Evolutionary conservation across 305 asterid genomes (phyloP).

Genomic region (Solanum aculeatissimum): DNA sequence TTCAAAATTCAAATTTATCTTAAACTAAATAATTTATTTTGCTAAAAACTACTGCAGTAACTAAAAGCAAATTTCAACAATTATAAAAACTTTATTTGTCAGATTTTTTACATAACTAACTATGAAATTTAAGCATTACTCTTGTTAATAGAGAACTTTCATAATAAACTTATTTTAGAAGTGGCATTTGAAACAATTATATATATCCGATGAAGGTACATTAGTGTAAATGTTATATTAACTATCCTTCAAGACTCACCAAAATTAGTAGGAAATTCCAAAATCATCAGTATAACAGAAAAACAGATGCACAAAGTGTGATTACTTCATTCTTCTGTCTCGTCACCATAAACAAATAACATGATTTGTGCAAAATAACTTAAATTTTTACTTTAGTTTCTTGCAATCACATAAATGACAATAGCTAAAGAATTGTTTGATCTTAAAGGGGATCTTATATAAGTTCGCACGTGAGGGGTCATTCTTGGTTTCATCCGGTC

Average conservation of each 20-base stretch:
- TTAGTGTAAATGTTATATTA: not conserved
- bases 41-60: too few species aligned
- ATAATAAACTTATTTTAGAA: not conserved
- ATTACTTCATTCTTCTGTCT: not conserved
- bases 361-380: not conserved
- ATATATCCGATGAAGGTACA: not conserved
- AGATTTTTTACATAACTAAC: not conserved
- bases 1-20: too few species aligned
- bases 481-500: not conserved
- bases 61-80: too few species aligned
- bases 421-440: not conserved
- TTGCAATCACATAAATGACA: not conserved
- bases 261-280: not conserved
- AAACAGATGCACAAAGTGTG: not conserved
- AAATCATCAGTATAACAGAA: not conserved
- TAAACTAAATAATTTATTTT: too few species aligned
- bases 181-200: not conserved
- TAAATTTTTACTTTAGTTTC: not conserved
- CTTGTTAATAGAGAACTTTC: not conserved
- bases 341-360: not conserved
- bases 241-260: not conserved
- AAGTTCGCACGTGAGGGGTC: not conserved
- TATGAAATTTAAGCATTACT: not conserved
- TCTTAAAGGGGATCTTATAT: not conserved
- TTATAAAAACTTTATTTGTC: not conserved